These are phyloP conservation scores for Macrolepiota fuliginosa DNA, from an alignment of 768 basidiomycete genomes.

Conservation along the genomic window DNA sequence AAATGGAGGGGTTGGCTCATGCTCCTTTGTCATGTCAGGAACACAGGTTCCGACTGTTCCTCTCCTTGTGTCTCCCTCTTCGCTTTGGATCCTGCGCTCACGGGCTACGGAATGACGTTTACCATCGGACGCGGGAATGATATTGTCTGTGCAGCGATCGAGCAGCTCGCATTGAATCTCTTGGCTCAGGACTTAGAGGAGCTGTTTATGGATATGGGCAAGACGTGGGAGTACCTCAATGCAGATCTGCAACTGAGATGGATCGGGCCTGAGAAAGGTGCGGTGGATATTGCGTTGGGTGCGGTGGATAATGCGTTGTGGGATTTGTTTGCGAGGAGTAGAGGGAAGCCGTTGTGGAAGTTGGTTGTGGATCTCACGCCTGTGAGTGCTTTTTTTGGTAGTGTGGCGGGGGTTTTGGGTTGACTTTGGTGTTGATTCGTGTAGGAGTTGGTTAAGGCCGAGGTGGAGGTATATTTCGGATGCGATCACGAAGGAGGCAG, in stretches of 20 bases:
- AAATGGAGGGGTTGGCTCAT: no score
- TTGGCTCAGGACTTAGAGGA: conserved; percentile 79
- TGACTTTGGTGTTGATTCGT: neutral
- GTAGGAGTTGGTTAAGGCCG: conserved; percentile 73
- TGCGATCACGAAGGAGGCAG: conserved; percentile 75
- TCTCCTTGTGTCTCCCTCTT: no score
- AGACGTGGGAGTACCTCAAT: conserved; percentile 84
- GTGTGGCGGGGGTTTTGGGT: neutral
- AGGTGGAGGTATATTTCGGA: conserved; percentile 93
- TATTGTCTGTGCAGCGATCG: conserved; percentile 63
- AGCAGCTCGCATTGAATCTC: conserved; percentile 75
- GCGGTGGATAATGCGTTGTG: conserved; percentile 92
- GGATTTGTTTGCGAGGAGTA: no score
- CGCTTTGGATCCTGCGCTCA: no score
- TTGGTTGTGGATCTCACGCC: conserved; percentile 89
- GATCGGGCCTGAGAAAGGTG: conserved; percentile 96
- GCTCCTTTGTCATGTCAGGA: no score
- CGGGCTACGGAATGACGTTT: no score
- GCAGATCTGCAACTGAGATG: conserved; percentile 91
- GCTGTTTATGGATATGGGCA: conserved; percentile 88
- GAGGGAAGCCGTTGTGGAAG: no score
- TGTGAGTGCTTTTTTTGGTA: conserved; percentile 25
- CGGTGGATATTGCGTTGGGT: conserved; percentile 86
- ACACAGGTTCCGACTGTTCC: no score
- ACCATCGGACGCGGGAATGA: no score